A percentile compares a stretch with the other conserved stretches of the same genome.
Conservation (phyloP, 2,329 filamentous ascomycete species). For the Alternaria gansuensis region DNA sequence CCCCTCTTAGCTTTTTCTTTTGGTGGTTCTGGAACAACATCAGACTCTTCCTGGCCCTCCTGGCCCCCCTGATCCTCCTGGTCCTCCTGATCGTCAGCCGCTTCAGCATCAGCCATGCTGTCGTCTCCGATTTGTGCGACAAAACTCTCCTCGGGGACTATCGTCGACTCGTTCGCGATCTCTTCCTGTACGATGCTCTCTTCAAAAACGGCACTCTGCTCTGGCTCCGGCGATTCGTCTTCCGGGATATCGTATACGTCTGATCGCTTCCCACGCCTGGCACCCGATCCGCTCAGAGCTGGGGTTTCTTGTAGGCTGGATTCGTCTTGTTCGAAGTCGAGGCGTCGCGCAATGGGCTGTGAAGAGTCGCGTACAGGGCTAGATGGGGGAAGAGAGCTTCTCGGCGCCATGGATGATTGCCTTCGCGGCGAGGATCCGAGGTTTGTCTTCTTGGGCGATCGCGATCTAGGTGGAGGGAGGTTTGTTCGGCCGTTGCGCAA, state of each 20-base stretch:
- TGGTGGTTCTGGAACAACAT: slow-evolving; percentile 37
- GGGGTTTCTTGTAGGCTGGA: slow-evolving; percentile 46
- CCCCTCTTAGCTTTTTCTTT: slow-evolving; percentile 40
- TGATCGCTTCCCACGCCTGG: slow-evolving; percentile 42
- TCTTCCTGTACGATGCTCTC: slow-evolving; percentile 49
- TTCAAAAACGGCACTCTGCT: slow-evolving; percentile 39
- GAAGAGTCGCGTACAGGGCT: slow-evolving; percentile 45
- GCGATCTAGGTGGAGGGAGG: slow-evolving; percentile 62
- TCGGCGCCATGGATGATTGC: slow-evolving; percentile 66
- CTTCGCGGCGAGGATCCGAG: slow-evolving; percentile 67
- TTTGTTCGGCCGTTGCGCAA: slow-evolving; percentile 56
- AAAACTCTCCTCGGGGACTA: slow-evolving; percentile 42
- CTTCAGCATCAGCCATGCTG: slow-evolving; percentile 31
- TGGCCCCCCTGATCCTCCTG: slow-evolving; percentile 16
- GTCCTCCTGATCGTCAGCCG: slow-evolving; percentile 32
- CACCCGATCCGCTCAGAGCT: slow-evolving; percentile 47
- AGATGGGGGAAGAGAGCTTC: slow-evolving; percentile 55
- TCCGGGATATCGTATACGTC: slow-evolving; percentile 47
- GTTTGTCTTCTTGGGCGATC: slow-evolving; percentile 71
- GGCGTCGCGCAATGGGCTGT: slow-evolving; percentile 60
- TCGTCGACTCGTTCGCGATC: slow-evolving; percentile 37
- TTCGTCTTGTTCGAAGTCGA: slow-evolving; percentile 63
- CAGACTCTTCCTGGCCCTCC: slow-evolving; percentile 40
- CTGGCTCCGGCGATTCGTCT: slow-evolving; percentile 42
- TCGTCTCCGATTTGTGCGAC: slow-evolving; percentile 44